Percentiles rank a stretch among this genome's conserved stretches.
Conservation (phyloP, 2,329 filamentous ascomycete species). For the Fusarium sp. region DNA sequence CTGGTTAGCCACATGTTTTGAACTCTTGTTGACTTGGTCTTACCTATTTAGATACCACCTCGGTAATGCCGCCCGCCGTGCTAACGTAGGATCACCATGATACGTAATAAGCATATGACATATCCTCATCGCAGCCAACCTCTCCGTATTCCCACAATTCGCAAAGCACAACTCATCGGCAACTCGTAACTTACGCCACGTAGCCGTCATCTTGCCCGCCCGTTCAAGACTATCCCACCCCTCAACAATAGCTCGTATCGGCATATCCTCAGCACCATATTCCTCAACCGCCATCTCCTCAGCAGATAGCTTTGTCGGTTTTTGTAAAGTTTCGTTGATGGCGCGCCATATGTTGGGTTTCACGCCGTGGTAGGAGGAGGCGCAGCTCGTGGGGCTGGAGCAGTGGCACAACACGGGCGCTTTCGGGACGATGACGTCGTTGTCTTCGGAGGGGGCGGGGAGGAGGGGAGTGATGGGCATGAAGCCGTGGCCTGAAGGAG, state of each 20-base stretch:
- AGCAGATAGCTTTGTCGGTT: slow-evolving; percentile 18
- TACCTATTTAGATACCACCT: slow-evolving; percentile 46
- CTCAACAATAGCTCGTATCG: slow-evolving; percentile 42
- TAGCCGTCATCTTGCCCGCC: slow-evolving; percentile 41
- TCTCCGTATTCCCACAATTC: slow-evolving; percentile 32
- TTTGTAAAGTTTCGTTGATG: slow-evolving; percentile 39
- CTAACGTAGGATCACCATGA: slow-evolving; percentile 42
- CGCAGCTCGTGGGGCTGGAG: slow-evolving; percentile 11
- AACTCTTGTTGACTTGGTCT: not conserved
- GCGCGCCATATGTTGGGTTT: slow-evolving; percentile 43
- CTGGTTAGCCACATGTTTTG: not conserved
- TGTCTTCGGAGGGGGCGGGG: not conserved
- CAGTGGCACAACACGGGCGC: slow-evolving; percentile 13
- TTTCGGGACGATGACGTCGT: slow-evolving; percentile 24
- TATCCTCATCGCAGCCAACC: slow-evolving; percentile 41
- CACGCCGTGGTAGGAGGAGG: not conserved
- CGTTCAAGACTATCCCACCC: slow-evolving; percentile 47
- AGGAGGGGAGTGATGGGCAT: slow-evolving; percentile 5
- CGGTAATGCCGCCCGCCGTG: slow-evolving; percentile 37
- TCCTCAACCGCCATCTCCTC: slow-evolving; percentile 37
- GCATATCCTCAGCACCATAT: slow-evolving; percentile 40
- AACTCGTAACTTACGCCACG: slow-evolving; percentile 45
- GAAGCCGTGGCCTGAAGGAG: not conserved
- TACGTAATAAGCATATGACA: slow-evolving; percentile 45
- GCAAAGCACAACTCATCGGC: slow-evolving; percentile 43